Base-by-base conservation (phyloP, 2,329 filamentous ascomycete species). In the Fusarium mexicanum region DNA sequence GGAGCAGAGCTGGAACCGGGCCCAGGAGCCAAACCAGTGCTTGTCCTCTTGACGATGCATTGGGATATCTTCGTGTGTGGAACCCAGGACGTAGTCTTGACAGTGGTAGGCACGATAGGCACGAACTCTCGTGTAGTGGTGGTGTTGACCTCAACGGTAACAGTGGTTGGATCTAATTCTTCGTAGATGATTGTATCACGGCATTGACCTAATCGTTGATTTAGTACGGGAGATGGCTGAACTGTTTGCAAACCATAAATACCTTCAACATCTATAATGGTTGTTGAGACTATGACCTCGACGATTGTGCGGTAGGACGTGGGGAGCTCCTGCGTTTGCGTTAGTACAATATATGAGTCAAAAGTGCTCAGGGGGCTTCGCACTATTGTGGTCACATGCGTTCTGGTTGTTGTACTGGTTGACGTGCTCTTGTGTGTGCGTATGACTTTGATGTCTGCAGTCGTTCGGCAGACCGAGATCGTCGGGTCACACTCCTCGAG, bases 61-160 rank as follows among this genome's bases (percentile, higher is more conserved):
- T 46, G 43, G 5, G 43, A 26, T 1, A 46, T 46, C 17, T 46
- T 46, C 17, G 6, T 26, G 0, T 26, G 43, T 0, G 0, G 0
- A 20, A 46, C 24, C 43, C 43, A 46, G 3, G 24, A 31, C 11
- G 31, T 31, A 4, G 26, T 29, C 26, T 29, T 29, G 6, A 29
- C 26, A 29, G 26, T 29, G 26, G 6, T 29, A 29, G 26, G 26
- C 6, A 29, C 29, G 29, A 29, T 29, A 8, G 29, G 43, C 7
- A 46, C 24, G 24, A 46, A 1, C 1, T 46, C 43, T 0, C 24
- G 43, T 2, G 43, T 46, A 8, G 24, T 46, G 0, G 43, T 46
- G 11, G 43, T 46, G 0, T 46, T 26, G 43, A 20, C 11, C 0
- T 26, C 24, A 46, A 46, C 43, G 24, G 5, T 9, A 1, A 46